Conservation (phyloP, 2,329 filamentous ascomycete genomes). For the Trichophyton equinum region DNA sequence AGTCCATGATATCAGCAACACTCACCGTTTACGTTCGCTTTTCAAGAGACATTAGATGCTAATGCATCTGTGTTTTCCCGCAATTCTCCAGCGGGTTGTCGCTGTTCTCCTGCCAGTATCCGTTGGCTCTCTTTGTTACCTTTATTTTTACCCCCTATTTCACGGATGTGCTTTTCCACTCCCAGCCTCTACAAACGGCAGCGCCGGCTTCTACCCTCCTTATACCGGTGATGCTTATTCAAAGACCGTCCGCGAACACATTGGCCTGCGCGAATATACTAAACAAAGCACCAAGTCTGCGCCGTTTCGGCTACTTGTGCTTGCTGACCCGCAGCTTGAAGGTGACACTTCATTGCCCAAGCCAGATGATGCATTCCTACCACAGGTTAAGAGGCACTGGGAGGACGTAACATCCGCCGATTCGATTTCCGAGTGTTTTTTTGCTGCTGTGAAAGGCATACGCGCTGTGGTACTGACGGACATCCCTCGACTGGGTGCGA, state of each 20-base stretch:
- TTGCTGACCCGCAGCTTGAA: constrained; percentile 88
- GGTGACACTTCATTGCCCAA: constrained; percentile 71
- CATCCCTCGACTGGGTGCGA: constrained; percentile 52
- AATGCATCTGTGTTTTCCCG: constrained; percentile 39
- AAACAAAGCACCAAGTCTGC: constrained; percentile 32
- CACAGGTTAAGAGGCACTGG: constrained; percentile 31
- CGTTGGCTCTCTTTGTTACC: constrained; percentile 57
- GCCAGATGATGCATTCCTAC: constrained; percentile 33
- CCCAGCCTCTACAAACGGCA: background rate
- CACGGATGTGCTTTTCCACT: constrained; percentile 65
- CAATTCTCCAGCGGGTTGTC: constrained; percentile 33
- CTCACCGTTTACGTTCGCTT: background rate
- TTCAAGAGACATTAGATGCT: constrained; percentile 6
- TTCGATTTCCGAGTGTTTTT: constrained; percentile 3
- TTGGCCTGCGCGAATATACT: constrained; percentile 13
- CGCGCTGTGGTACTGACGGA: constrained; percentile 48
- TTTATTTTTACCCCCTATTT: constrained; percentile 80
- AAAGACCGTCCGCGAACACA: constrained; percentile 28
- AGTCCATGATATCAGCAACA: background rate
- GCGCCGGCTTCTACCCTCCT: constrained; percentile 3
- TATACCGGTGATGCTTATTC: constrained; percentile 18
- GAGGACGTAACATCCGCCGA: constrained; percentile 12
- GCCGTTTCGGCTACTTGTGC: constrained; percentile 73
- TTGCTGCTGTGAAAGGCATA: constrained; percentile 17
- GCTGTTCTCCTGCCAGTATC: constrained; percentile 51